These are phyloP conservation scores for Mucor saturninus DNA, from an alignment of 371 early-diverging fungal species.

Conservation along the genomic window DNA sequence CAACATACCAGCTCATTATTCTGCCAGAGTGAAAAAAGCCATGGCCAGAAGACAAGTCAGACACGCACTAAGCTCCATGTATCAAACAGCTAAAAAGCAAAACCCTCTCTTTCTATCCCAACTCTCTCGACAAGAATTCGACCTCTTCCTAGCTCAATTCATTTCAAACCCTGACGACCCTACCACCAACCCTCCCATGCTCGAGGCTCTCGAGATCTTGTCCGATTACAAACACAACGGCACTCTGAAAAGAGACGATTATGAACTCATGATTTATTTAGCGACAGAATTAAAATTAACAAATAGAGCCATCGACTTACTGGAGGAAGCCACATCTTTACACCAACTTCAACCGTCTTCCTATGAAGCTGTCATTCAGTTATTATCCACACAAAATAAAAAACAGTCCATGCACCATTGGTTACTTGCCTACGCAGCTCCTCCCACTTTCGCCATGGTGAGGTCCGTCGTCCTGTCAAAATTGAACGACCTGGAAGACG, in stretches of 20 bases:
- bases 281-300: constrained; percentile 16
- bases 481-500: constrained; percentile 25
- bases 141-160: constrained; percentile 11
- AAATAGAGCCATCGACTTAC: constrained; percentile 19
- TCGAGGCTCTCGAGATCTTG: constrained; percentile 12
- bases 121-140: constrained; percentile 19
- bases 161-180: constrained; percentile 17
- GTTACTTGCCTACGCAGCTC: neutral
- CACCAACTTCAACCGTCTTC: constrained; percentile 11
- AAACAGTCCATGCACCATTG: constrained; percentile 27
- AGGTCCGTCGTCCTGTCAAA: constrained; percentile 27
- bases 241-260: neutral
- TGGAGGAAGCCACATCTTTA: constrained; percentile 9
- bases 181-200: neutral
- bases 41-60: constrained; percentile 16
- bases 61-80: constrained; percentile 17
- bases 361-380: constrained; percentile 34
- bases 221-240: no score
- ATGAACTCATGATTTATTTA: constrained; percentile 24
- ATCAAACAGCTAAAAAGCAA: constrained; percentile 8
- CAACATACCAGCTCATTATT: neutral
- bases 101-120: constrained; percentile 3
- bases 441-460: constrained; percentile 8
- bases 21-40: constrained; percentile 3
- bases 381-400: constrained; percentile 21